Evolutionary conservation across 1,284 basidiomycete genomes (phyloP), one percentile per base, ranked within the genome.

Genomic region (Heliocybe sulcata): DNA sequence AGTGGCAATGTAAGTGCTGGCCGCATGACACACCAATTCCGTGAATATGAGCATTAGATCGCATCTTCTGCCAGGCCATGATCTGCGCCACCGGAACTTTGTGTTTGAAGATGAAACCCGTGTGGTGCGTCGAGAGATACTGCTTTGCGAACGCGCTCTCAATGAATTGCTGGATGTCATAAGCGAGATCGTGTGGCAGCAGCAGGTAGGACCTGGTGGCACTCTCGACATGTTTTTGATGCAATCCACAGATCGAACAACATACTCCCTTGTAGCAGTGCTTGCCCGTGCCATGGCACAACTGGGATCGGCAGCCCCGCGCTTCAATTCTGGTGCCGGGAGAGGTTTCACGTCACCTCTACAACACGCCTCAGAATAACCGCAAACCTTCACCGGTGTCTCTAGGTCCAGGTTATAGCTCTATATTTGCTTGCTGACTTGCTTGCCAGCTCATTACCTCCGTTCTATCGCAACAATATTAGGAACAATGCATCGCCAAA

Each of bases 61-160:
- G 42, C 51, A 83, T 85, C 77, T 88, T 91, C 68, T 95, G 92
- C 91, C 92, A 94, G 53, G 82, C 78, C 90, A 95, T 93, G 71
- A 94, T 82, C 62, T 90, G 84, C 35, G 79, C 83, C 2, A 94
- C 81, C 0, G 92, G 91, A 1, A 94, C 80, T 58, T 78, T 83
- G 48, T 90, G 79, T 58, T 83, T 75, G 66, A 94, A 88, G 56
- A 94, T 88, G 64, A 95, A 83, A 0, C 92, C 92, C 2, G 84
- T 88, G 16, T 84, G 81, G 63, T 92, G 89, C 3, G 83, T 92
- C 19, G 92, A 89, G 66, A 96, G 94, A 66, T 94, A 95, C 61
- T 85, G 85, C 51, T 77, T 78, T 35, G 92, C 90, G 67, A 90
- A 95, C 50, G 91, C 85, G 0, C 85, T 87, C 61, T 90, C 82